Evolutionary conservation across 2,329 filamentous ascomycete species (phyloP), one percentile per base, ranked within the genome.

Genomic region (Alternaria brassicicola): DNA sequence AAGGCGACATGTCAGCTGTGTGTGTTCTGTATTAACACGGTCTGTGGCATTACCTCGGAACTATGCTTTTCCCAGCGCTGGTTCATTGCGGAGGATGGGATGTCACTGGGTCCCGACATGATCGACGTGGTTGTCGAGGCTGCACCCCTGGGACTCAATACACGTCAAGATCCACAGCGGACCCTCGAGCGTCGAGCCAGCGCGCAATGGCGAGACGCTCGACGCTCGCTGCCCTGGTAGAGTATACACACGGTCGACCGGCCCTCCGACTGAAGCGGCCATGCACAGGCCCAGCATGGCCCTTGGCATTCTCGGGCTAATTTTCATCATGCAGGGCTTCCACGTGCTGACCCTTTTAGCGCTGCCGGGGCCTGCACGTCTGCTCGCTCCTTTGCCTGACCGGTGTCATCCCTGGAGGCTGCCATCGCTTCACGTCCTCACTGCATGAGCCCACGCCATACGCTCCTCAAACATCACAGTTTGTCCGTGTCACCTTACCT

Each of bases 281-380:
- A 35, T 42, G 48, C 41, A 46, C 49, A 52, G 48, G 48, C 25
- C 43, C 42, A 52, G 41, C 19, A 19, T 38, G 36, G 55, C 19
- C 47, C 51, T 48, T 53, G 42, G 50, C 50, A 39, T 39, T 38
- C 55, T 55, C 57, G 60, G 61, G 31, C 47, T 55, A 61, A 57
- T 57, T 57, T 51, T 36, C 45, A 50, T 12, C 28, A 60, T 54
- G 56, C 68, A 69, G 63, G 68, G 66, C 52, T 51, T 56, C 68
- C 68, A 71, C 68, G 68, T 71, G 68, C 64, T 61, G 57, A 52
- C 59, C 47, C 43, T 35, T 50, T 64, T 65, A 54, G 63, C 57
- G 52, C 31, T 17, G 45, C 48, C 51, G 48, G 55, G 52, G 49
- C 57, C 28, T 48, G 46, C 46, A 46, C 46, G 41, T 53, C 51